Evolutionary conservation across 257 asterid genomes (phyloP).

Genomic region (Solanum habrochaites): DNA sequence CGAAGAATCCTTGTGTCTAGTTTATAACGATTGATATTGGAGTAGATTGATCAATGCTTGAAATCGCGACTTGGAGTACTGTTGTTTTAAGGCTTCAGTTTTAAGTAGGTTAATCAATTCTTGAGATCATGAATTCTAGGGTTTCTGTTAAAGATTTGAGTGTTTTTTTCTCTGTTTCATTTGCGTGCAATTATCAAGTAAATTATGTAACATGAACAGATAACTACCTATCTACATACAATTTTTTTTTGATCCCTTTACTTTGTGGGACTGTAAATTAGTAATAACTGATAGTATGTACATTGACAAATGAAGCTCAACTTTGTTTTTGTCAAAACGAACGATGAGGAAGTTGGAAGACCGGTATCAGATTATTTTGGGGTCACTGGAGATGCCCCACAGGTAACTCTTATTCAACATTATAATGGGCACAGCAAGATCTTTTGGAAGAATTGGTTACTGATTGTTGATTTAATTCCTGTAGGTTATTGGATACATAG

Average conservation of each 20-base stretch:
- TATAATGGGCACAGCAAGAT: not conserved
- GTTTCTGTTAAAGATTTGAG: not conserved
- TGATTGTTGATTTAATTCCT: not conserved
- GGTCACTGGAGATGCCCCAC: conserved; percentile 53
- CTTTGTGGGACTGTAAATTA: not conserved
- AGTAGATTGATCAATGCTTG: not conserved
- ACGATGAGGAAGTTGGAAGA: conserved; percentile 73
- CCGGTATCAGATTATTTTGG: conserved; percentile 92
- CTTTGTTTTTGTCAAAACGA: conserved; percentile 60
- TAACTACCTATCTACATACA: not conserved
- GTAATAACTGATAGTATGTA: not conserved
- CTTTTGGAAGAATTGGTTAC: not conserved
- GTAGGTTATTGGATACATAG: conserved; percentile 66
- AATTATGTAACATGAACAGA: not conserved
- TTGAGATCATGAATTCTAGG: not conserved
- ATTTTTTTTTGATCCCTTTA: too few species aligned
- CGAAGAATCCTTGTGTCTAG: not conserved
- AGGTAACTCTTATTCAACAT: conserved; percentile 24
- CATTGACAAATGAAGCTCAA: conserved; percentile 43
- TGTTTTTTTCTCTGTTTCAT: not conserved
- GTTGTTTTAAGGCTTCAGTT: not conserved
- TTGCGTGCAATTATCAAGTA: not conserved
- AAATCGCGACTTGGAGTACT: not conserved
- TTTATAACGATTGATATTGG: not conserved
- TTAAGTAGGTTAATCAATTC: not conserved